Conservation (phyloP, 2,329 filamentous ascomycete species). For the Exophiala phaeomuriformis region DNA sequence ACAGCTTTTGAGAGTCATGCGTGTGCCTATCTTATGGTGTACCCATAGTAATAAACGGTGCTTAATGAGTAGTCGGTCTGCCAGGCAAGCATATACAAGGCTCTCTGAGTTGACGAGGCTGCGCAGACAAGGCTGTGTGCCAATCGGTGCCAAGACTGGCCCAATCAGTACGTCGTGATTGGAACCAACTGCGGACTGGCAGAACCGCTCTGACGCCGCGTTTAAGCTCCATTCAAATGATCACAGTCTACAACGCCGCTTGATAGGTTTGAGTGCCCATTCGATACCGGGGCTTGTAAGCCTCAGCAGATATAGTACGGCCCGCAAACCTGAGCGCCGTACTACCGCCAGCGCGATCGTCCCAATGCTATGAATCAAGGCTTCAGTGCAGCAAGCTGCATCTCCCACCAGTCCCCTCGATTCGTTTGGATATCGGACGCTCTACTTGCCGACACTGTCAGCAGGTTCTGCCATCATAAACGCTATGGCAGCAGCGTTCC, state of each 20-base stretch:
- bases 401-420: constrained; percentile 11
- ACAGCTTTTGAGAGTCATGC: too few relatives aligned
- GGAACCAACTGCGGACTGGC: too few relatives aligned
- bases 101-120: not conserved
- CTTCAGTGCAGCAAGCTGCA: constrained; percentile 18
- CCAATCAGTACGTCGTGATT: not conserved
- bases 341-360: not conserved
- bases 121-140: not conserved
- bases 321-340: not conserved
- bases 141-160: not conserved
- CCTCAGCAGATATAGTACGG: not conserved
- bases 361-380: constrained; percentile 25
- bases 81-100: not conserved
- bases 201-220: too few relatives aligned
- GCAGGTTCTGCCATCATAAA: constrained; percentile 41
- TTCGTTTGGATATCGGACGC: constrained; percentile 42
- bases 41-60: not conserved
- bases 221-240: too few relatives aligned
- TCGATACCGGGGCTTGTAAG: too few relatives aligned
- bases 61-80: not conserved
- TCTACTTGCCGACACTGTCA: constrained; percentile 42
- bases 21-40: too few relatives aligned
- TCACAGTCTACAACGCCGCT: too few relatives aligned
- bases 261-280: too few relatives aligned
- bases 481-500: constrained; percentile 56